Percentiles rank a stretch among this genome's conserved stretches.
phyloP scores from a whole-genome alignment of 306 rosid species.

The Gastrolobium bilobum region DNA sequence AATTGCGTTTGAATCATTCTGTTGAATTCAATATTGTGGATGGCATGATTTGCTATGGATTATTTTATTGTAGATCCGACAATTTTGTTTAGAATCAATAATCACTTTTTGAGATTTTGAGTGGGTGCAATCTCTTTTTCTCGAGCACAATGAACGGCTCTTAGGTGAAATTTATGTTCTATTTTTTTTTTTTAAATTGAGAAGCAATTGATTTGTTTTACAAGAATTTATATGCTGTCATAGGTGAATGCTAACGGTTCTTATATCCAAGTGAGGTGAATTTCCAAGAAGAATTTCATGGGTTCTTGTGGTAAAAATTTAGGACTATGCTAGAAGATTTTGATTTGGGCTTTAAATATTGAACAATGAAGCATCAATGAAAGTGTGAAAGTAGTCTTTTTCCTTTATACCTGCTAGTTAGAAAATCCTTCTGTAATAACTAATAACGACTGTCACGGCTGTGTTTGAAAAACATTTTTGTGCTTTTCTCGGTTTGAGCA shows the following conservation, averaged over 20 bases:
- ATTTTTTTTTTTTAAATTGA: background rate
- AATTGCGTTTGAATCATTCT: background rate
- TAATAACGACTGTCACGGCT: background rate
- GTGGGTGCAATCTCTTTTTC: conserved; percentile 8
- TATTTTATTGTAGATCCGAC: conserved; percentile 16
- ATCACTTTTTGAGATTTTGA: background rate
- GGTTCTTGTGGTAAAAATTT: background rate
- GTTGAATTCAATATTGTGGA: conserved; percentile 34
- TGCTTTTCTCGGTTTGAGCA: background rate
- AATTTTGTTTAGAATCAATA: background rate
- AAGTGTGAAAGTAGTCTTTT: background rate
- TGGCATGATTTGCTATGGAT: background rate
- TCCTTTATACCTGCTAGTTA: background rate
- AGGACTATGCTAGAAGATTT: conserved; percentile 2
- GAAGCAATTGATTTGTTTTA: conserved; percentile 28
- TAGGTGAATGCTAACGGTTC: background rate
- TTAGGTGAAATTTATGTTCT: background rate
- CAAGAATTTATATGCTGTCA: background rate
- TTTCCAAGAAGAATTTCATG: conserved; percentile 28
- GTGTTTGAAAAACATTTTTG: background rate
- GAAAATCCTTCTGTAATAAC: background rate
- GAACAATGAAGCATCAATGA: background rate
- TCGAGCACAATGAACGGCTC: background rate
- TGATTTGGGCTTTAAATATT: conserved; percentile 1
- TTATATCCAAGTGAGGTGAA: conserved; percentile 13